A percentile compares a stretch with the other conserved stretches of the same genome.
Evolutionary conservation across 345 rosid species (phyloP).

Genomic region (Gossypium raimondii): DNA sequence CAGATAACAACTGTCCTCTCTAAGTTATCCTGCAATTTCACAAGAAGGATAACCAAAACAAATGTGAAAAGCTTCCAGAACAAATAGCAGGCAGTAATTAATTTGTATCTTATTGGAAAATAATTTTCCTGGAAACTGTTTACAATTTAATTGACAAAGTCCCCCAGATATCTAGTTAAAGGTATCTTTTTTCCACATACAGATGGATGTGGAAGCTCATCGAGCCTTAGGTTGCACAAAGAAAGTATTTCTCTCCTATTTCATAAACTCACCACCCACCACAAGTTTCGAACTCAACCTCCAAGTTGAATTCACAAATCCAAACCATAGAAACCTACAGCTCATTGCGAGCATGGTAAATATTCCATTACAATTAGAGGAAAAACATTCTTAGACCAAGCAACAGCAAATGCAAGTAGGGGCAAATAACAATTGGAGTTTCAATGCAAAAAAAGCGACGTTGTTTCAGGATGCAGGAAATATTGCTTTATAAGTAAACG

Average conservation of each 20-base stretch:
- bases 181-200: neutral
- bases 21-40: conserved; percentile 48
- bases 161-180: conserved; percentile 4
- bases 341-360: neutral
- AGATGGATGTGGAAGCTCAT: neutral
- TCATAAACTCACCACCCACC: neutral
- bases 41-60: conserved; percentile 19
- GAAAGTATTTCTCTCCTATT: neutral
- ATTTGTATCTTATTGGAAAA: neutral
- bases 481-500: neutral
- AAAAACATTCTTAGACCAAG: conserved; percentile 1
- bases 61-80: conserved; percentile 4
- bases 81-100: neutral
- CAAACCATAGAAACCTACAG: conserved; percentile 8
- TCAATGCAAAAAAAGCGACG: neutral
- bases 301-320: conserved; percentile 4
- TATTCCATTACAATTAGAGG: neutral
- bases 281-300: neutral
- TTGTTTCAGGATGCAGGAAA: neutral
- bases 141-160: conserved; percentile 6
- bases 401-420: neutral
- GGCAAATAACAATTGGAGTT: neutral
- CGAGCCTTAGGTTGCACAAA: neutral
- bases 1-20: conserved; percentile 34
- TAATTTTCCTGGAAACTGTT: neutral